These are phyloP conservation scores for Solanum hybrid DNA, from an alignment of 305 asterid species.

Conservation along the genomic window DNA sequence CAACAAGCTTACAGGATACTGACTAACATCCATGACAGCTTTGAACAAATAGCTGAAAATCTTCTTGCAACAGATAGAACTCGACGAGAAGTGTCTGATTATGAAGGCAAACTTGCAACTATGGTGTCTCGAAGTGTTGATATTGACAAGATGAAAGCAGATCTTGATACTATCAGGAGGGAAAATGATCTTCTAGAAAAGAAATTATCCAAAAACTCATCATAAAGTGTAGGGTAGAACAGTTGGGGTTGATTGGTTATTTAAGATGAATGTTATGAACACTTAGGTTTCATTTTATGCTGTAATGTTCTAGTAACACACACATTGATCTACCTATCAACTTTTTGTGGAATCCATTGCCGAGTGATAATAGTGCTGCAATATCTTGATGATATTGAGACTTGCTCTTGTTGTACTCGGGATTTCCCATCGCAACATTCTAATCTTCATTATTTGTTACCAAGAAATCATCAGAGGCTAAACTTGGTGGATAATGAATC, in stretches of 20 bases:
- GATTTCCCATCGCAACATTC: background rate
- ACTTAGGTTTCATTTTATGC: background rate
- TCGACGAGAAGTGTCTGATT: constrained; percentile 50
- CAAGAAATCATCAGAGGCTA: background rate
- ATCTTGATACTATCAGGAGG: constrained; percentile 59
- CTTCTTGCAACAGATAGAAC: constrained; percentile 51
- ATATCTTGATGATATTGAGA: background rate
- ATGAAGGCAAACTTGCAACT: constrained; percentile 53
- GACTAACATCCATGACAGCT: constrained; percentile 53
- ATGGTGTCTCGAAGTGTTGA: constrained; percentile 38
- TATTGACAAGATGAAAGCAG: constrained; percentile 49
- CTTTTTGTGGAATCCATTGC: background rate
- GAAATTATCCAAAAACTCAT: background rate
- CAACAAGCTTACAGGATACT: constrained; percentile 57
- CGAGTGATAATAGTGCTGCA: background rate
- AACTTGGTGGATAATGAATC: background rate
- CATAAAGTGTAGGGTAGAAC: background rate
- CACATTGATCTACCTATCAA: background rate
- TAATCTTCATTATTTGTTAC: background rate
- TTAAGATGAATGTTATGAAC: background rate
- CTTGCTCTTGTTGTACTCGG: background rate
- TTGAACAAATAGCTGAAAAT: constrained; percentile 54
- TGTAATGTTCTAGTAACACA: background rate
- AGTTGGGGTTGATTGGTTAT: background rate
- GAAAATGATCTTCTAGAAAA: constrained; percentile 53